Percentiles rank a stretch among this genome's conserved stretches.
phyloP scores from a whole-genome alignment of 176 grass and related monocot genomes.

The Carex littledalei region DNA sequence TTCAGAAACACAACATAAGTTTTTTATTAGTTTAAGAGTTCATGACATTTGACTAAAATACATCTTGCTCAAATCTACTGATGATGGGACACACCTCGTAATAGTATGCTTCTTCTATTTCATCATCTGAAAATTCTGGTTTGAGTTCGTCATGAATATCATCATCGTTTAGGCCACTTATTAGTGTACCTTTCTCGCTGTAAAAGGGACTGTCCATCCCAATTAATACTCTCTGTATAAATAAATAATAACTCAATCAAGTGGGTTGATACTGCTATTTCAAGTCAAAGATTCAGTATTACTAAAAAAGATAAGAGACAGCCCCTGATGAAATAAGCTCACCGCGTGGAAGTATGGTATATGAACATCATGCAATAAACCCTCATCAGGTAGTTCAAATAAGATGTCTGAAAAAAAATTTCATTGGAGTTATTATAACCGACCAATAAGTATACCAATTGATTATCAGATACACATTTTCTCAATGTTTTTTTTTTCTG shows the following conservation, averaged over 20 bases:
- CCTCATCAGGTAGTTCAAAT: conserved; percentile 79
- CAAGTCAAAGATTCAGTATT: conserved; percentile 2
- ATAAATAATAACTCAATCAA: conserved; percentile 29
- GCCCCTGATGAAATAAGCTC: conserved; percentile 17
- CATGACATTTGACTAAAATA: background rate
- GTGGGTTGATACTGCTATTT: background rate
- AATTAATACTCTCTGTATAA: conserved; percentile 82
- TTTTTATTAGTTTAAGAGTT: background rate
- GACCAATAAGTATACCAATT: background rate
- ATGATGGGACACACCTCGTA: conserved; percentile 47
- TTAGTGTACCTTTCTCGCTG: conserved; percentile 43
- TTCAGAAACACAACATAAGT: background rate
- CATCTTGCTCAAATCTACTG: background rate
- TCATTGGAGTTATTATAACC: background rate
- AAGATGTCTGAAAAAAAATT: conserved; percentile 57
- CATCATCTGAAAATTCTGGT: background rate
- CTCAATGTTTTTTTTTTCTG: background rate
- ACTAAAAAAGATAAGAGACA: conserved; percentile 5
- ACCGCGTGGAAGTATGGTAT: conserved; percentile 64
- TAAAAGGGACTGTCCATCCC: conserved; percentile 44
- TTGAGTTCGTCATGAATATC: conserved; percentile 37
- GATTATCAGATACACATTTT: background rate
- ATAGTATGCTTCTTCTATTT: conserved; percentile 42
- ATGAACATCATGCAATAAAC: conserved; percentile 65
- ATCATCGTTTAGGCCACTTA: conserved; percentile 39